Evolutionary conservation across 345 rosid species (phyloP), one percentile per base, ranked within the genome.

Genomic region (Draba incana): DNA sequence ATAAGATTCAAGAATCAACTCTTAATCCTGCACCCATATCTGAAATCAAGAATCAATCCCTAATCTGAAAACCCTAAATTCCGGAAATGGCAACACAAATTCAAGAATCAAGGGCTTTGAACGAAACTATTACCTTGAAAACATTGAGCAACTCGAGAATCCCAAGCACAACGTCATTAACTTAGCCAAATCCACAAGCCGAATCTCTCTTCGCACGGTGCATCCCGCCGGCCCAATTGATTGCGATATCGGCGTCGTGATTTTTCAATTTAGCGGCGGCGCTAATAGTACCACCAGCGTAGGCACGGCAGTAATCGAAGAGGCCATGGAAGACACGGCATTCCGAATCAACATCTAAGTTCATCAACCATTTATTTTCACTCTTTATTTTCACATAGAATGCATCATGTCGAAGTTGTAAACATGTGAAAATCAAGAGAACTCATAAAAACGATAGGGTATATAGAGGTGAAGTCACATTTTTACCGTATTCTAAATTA

Each of bases 181-280:
- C 88, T 58, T 84, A 86, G 74, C 90, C 82, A 69, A 85, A 84
- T 46, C 92, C 91, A 16, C 88, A 86, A 28, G 88, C 93, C 78
- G 83, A 84, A 23, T 89, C 79, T 76, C 79, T 81, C 83, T 85
- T 88, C n/a, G 93, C 97, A 68, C 89, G 93, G 74, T 85, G 89
- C 61, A 85, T 77, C 2, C 96, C 96, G 38, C 97, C 96, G 1
- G 91, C 86, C 97, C 97, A 91, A 60, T 91, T 91, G 69, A 88
- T 51, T 23, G 92, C 92, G 50, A 88, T 85, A 69, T 91, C 97
- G 1, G 96, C 84, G 15, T 88, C 95, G 0, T 82, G 77, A 20
- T 81, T 71, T 66, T 88, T 91, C 55, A 91, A 76, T 77, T 88
- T 91, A 27, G 75, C 96, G 35, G 96, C 93, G 47, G 96, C 91